Conservation (phyloP, 495 filamentous ascomycete species). For the Penicillium alfredii region DNA sequence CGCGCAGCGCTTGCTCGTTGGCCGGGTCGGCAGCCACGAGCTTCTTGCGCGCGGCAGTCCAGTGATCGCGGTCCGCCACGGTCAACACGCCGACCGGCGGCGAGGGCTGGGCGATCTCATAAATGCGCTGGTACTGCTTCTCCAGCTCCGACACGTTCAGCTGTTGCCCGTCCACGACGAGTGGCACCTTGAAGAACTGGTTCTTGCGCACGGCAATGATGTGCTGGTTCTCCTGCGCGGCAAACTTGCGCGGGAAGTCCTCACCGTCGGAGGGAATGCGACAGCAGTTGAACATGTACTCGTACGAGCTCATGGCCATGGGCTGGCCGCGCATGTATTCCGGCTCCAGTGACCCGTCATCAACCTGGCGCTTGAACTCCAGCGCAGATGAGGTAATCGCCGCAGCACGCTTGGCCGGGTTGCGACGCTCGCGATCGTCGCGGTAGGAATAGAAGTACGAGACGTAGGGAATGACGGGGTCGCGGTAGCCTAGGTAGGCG, state of each 20-base stretch:
- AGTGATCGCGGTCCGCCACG: conserved; percentile 84
- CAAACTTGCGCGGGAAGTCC: conserved; percentile 81
- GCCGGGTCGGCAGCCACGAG: conserved; percentile 68
- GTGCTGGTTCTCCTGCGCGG: conserved; percentile 68
- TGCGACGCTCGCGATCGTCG: conserved; percentile 80
- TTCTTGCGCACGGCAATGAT: conserved; percentile 90
- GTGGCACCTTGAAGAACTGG: conserved; percentile 83
- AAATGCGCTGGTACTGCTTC: conserved; percentile 78
- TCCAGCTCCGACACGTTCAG: conserved; percentile 86
- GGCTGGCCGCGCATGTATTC: conserved; percentile 97
- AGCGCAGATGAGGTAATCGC: conserved; percentile 78
- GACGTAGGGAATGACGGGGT: conserved; percentile 96
- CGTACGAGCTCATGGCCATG: conserved; percentile 93
- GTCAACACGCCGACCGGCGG: conserved; percentile 82
- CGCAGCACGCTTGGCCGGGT: conserved; percentile 89
- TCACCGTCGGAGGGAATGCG: conserved; percentile 76
- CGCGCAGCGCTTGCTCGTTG: conserved; percentile 70
- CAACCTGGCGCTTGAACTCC: conserved; percentile 92
- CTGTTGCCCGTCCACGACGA: conserved; percentile 70
- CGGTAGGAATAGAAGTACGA: conserved; percentile 99
- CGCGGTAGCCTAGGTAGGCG: conserved; percentile 88
- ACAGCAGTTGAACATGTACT: conserved; percentile 98
- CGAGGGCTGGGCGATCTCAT: conserved; percentile 62
- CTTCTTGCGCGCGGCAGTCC: conserved; percentile 76
- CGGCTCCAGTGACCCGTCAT: conserved; percentile 76